Base-by-base conservation (phyloP, 2,329 filamentous ascomycete genomes). In the Diplodia intermedia region DNA sequence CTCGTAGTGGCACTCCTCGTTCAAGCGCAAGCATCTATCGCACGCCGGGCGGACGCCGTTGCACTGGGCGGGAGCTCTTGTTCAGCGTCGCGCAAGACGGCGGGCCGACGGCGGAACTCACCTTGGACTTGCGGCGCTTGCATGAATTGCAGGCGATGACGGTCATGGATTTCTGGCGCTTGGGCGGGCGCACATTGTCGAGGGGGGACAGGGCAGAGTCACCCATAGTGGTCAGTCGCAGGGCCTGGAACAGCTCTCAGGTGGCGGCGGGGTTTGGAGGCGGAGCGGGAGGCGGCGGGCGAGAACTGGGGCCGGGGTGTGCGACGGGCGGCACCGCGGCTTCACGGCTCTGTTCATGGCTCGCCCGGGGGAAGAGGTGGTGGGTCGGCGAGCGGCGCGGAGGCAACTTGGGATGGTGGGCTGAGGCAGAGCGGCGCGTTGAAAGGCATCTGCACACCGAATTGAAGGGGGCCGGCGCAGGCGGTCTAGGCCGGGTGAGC, bases 101-200 rank as follows among this genome's bases (percentile, higher is more conserved):
- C 60, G 43, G 40, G 56, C 12, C 8, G 29, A 29, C 36, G 14
- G 29, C 12, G 26, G 65, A 36, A 52, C 40, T 31, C 15, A 67
- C 65, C 40, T 67, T 67, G 47, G 65, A 67, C 49, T 67, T 67
- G 54, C 65, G 54, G 11, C 65, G 65, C 65, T 67, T 56, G 31
- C 65, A 67, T 5, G 53, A 56, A 38, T 67, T 67, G 65, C 65
- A 67, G 29, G 65, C 65, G 31, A 67, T 67, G 29, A 67, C 33
- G 29, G 65, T 67, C 65, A 67, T 67, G 47, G 57, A 55, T 26
- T 67, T 67, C 36, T 60, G 65, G 54, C 65, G 65, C 38, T 60
- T 67, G 40, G 65, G 54, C 29, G 60, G 60, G 43, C 60, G 60
- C 26, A 52, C 60, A 12, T 47, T 2, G 29, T 63, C 60, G n/a